These are phyloP conservation scores for Fusarium verticillioides DNA, from an alignment of 2,329 filamentous ascomycete genomes.

Conservation along the genomic window DNA sequence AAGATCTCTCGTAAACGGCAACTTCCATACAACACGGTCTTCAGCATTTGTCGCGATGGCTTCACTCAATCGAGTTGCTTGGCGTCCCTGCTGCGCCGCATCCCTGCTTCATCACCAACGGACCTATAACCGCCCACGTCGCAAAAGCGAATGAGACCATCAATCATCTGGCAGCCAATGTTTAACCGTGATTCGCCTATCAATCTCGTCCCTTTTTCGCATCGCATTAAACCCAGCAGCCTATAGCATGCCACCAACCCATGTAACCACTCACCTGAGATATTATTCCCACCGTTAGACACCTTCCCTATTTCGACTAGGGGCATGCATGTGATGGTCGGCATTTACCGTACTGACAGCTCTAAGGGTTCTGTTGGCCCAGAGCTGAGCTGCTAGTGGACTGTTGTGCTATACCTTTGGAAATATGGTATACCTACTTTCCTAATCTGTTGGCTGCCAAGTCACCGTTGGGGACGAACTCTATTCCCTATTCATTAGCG, in stretches of 20 bases:
- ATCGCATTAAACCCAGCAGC: background rate
- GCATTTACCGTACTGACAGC: conserved; percentile 4
- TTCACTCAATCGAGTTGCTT: background rate
- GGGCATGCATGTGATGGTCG: background rate
- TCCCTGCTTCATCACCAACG: background rate
- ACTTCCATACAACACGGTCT: background rate
- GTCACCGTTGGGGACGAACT: conserved; percentile 10
- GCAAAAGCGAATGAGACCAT: background rate
- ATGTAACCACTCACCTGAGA: conserved; percentile 18
- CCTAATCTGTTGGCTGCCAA: conserved; percentile 10
- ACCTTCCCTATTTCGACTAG: conserved; percentile 9
- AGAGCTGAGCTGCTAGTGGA: background rate
- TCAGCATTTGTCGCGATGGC: background rate
- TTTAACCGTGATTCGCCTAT: background rate
- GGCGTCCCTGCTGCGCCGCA: background rate
- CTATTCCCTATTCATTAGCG: background rate
- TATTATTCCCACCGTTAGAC: conserved; percentile 20
- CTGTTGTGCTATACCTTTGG: background rate
- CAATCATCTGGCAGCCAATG: background rate
- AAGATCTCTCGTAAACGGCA: background rate
- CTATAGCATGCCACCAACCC: background rate
- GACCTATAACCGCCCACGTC: background rate
- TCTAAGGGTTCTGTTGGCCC: background rate
- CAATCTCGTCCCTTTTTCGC: background rate
- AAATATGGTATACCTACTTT: conserved; percentile 9